Conservation (phyloP, 179 eudicot genomes). For the Silene noctiflora region DNA sequence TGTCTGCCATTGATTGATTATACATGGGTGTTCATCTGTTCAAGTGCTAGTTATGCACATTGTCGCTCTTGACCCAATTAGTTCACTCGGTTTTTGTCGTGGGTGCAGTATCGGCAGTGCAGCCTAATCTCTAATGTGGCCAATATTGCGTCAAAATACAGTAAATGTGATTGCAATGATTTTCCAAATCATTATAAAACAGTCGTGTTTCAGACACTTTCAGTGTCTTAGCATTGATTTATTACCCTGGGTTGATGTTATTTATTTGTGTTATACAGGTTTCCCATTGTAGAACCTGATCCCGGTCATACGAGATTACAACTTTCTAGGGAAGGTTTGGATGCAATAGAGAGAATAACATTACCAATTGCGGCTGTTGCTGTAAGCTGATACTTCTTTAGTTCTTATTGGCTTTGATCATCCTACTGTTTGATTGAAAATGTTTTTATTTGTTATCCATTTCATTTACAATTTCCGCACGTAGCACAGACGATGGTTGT, state of each 20-base stretch:
- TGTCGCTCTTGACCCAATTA: neutral
- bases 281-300: conserved; percentile 96
- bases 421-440: neutral
- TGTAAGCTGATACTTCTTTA: conserved; percentile 46
- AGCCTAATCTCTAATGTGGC: too few relatives aligned
- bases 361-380: conserved; percentile 91
- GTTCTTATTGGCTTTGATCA: neutral
- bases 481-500: neutral
- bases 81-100: neutral
- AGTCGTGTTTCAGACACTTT: too few relatives aligned
- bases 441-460: conserved; percentile 3
- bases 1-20: too few relatives aligned
- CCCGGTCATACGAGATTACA: conserved; percentile 94
- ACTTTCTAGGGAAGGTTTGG: conserved; percentile 82
- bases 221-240: neutral
- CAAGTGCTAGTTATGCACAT: too few relatives aligned
- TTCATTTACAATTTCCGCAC: neutral
- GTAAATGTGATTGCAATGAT: too few relatives aligned
- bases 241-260: neutral
- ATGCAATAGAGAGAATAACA: conserved; percentile 76
- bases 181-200: too few relatives aligned
- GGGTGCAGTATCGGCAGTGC: too few relatives aligned
- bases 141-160: too few relatives aligned
- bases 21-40: too few relatives aligned
- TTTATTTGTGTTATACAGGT: conserved; percentile 41